These are phyloP conservation scores for Ophiosphaerella herpotricha DNA, from an alignment of 2,329 filamentous ascomycete species.

Conservation along the genomic window DNA sequence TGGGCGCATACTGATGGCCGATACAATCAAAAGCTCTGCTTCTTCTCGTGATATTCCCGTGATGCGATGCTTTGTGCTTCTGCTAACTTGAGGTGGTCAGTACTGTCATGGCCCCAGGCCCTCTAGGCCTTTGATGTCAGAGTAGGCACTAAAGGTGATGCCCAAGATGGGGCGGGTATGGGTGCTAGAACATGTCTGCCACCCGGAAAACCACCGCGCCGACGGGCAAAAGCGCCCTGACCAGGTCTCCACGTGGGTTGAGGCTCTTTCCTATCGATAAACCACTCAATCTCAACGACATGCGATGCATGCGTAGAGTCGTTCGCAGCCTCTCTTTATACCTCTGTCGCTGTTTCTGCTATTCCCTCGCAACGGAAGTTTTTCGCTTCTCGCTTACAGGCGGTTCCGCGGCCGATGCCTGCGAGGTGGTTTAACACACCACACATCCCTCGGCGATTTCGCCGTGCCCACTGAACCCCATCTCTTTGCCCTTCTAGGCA, in stretches of 20 bases:
- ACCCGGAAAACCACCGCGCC: conserved; percentile 3
- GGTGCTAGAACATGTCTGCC: no score
- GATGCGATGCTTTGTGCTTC: conserved; percentile 17
- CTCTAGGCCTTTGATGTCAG: not conserved
- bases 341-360: not conserved
- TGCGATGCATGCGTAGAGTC: not conserved
- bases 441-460: not conserved
- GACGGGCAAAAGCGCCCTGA: conserved; percentile 8
- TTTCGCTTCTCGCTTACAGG: not conserved
- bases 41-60: conserved; percentile 25
- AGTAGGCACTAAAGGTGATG: not conserved
- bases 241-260: conserved; percentile 14
- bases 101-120: not conserved
- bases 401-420: not conserved
- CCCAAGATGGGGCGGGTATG: conserved; percentile 1
- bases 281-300: conserved; percentile 25
- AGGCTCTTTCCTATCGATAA: conserved; percentile 23
- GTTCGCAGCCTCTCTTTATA: not conserved
- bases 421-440: no score
- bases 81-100: conserved; percentile 20
- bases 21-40: conserved; percentile 30
- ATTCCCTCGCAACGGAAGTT: not conserved
- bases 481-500: not conserved
- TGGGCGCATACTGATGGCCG: conserved; percentile 21
- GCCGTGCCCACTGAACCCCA: not conserved